Percentiles rank a stretch among this genome's conserved stretches.
These are phyloP conservation scores for Ustilago hordei DNA, from an alignment of 1,284 basidiomycete genomes.

Conservation along the genomic window DNA sequence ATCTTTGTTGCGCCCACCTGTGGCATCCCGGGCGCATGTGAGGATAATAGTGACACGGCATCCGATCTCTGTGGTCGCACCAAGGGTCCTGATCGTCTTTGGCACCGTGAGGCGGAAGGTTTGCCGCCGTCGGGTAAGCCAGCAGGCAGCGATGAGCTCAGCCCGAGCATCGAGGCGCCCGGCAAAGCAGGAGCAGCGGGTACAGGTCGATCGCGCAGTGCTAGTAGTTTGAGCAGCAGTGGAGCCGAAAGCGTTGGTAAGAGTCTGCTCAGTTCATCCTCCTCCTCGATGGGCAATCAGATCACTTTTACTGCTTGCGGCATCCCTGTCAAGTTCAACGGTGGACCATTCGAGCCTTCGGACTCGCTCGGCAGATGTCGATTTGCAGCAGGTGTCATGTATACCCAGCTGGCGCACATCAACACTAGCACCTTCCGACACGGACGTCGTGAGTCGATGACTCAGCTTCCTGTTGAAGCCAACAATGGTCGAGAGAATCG, in stretches of 20 bases:
- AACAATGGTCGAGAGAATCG: slow-evolving; percentile 33
- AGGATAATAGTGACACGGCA: slow-evolving; percentile 41
- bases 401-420: slow-evolving; percentile 42
- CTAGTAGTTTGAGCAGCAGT: slow-evolving; percentile 39
- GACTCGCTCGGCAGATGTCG: slow-evolving; percentile 56
- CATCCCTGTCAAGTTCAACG: slow-evolving; percentile 48
- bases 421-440: slow-evolving; percentile 44
- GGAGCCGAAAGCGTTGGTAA: slow-evolving; percentile 34
- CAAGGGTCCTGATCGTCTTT: slow-evolving; percentile 35
- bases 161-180: slow-evolving; percentile 10
- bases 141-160: slow-evolving; percentile 25
- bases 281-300: slow-evolving; percentile 10
- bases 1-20: slow-evolving; percentile 62
- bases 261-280: slow-evolving; percentile 29
- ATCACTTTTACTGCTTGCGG: slow-evolving; percentile 28
- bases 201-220: slow-evolving; percentile 23
- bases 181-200: not conserved
- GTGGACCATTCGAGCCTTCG: slow-evolving; percentile 56
- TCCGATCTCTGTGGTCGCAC: slow-evolving; percentile 29
- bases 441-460: slow-evolving; percentile 46
- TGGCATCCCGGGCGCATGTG: slow-evolving; percentile 56
- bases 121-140: slow-evolving; percentile 32
- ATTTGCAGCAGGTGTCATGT: slow-evolving; percentile 56
- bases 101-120: slow-evolving; percentile 42
- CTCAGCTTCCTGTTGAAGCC: slow-evolving; percentile 29